Base-by-base conservation (phyloP, 2,329 filamentous ascomycete species). In the Capronia americana region DNA sequence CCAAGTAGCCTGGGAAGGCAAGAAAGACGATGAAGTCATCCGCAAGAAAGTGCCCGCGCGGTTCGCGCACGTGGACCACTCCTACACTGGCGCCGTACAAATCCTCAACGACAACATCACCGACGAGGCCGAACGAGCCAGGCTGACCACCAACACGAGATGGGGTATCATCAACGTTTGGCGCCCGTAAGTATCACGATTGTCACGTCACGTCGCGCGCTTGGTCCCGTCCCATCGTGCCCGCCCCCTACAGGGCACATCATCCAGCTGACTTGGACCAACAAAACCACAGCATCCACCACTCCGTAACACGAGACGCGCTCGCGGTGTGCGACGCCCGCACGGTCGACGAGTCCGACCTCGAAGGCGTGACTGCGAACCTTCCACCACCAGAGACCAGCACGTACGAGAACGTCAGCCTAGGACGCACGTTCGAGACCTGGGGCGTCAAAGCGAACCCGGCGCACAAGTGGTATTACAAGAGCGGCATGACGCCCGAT, bases 381-480 rank as follows among this genome's bases (percentile, higher is more conserved):
- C 84, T 86, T 69, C 82, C 83, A 0, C 75, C 80, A 3, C 51
- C 46, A 6, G 23, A 38, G 23, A 34, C 1, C n/a, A 23, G 30
- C 38, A 32, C 54, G 14, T 24, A 10, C 48, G n/a, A 54, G 24
- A 28, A 28, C 46, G 46, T 60, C 44, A 23, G 38, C 14, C 44
- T 24, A 24, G 62, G 62, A 60, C 78, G 82, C 5, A 74, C 76
- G 34, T 83, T 83, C 12, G 82, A 85, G 76, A 85, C 82, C 7
- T 82, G 80, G 66, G 63, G 70, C 0, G 80, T 85, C 2, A 76
- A 75, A 23, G 67, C 81, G 60, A 77, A 79, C 62, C 69, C 72
- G 0, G 62, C 67, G 1, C 82, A 85, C 38, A 77, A 75, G 70
- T 87, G 84, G 84, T 83, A 81, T 72, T 87, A 85, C 74, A 79